Conservation (phyloP, 2,329 filamentous ascomycete species). For the Lachnellula willkommii region DNA sequence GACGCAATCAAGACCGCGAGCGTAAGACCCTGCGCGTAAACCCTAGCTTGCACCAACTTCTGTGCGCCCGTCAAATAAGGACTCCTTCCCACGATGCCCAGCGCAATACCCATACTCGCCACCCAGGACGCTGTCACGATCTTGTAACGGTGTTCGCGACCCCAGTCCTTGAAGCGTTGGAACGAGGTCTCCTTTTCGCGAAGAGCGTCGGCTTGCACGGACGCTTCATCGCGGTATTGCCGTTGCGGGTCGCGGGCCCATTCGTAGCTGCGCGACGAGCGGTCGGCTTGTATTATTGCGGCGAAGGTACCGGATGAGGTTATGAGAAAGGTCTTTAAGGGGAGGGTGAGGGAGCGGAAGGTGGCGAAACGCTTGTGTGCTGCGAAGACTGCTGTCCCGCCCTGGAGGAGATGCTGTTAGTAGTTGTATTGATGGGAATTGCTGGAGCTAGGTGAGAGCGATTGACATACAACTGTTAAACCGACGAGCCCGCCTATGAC, state of each 20-base stretch:
- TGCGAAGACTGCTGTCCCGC: constrained; percentile 54
- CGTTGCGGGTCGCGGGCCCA: constrained; percentile 34
- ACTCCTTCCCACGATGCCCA: constrained; percentile 58
- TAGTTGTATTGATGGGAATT: not conserved
- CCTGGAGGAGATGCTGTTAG: constrained; percentile 16
- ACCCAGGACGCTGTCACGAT: constrained; percentile 65
- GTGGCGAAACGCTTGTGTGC: constrained; percentile 65
- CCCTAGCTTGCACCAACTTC: constrained; percentile 70
- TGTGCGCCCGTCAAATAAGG: constrained; percentile 57
- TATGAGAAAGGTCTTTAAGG: constrained; percentile 86
- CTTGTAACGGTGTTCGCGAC: constrained; percentile 61
- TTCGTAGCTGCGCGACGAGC: constrained; percentile 67
- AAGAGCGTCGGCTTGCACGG: constrained; percentile 13
- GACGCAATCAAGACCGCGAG: constrained; percentile 61
- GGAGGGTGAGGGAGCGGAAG: constrained; percentile 77
- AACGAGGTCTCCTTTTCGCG: constrained; percentile 41
- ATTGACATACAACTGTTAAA: constrained; percentile 57
- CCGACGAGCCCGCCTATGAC: constrained; percentile 66
- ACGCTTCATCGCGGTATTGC: constrained; percentile 33
- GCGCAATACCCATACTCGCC: constrained; percentile 57
- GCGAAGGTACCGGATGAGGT: constrained; percentile 77
- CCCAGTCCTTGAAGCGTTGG: constrained; percentile 66
- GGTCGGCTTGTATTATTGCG: constrained; percentile 83
- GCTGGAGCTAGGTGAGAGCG: not conserved
- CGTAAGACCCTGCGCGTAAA: constrained; percentile 69